A percentile compares a stretch with the other conserved stretches of the same genome.
These are phyloP conservation scores for Coemansia sp. DNA, from an alignment of 192 early-diverging fungal genomes.

Conservation along the genomic window DNA sequence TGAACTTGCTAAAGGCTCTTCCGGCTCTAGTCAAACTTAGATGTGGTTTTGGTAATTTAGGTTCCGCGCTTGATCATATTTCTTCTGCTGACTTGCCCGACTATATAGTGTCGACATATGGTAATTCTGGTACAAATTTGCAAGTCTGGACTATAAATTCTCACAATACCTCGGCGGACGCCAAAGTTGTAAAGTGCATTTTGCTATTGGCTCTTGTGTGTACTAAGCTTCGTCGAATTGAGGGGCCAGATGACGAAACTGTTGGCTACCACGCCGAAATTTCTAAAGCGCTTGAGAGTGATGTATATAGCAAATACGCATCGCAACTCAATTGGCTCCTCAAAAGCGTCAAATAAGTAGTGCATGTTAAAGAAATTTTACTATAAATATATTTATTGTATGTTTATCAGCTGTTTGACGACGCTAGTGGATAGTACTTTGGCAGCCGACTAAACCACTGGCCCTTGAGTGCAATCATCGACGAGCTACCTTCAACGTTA, in stretches of 20 bases:
- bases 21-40: not conserved
- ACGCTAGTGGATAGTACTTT: constrained; percentile 25
- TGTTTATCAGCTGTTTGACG: not conserved
- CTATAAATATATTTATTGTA: not conserved
- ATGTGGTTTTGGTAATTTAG: not conserved
- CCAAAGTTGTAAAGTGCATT: not conserved
- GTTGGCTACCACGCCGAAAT: not conserved
- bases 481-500: not conserved
- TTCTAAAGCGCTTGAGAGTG: not conserved
- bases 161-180: not conserved
- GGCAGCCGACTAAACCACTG: constrained; percentile 47
- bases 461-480: not conserved
- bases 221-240: not conserved
- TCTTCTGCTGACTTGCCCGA: not conserved
- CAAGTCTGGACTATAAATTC: not conserved
- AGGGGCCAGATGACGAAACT: not conserved
- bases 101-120: not conserved
- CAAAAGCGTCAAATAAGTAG: not conserved
- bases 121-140: not conserved
- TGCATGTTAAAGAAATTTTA: not conserved
- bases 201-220: not conserved
- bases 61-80: not conserved
- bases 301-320: not conserved
- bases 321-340: not conserved
- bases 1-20: not conserved